Conservation (phyloP, 108 stramenopile species). For the Stephanodiscus minutulus region DNA sequence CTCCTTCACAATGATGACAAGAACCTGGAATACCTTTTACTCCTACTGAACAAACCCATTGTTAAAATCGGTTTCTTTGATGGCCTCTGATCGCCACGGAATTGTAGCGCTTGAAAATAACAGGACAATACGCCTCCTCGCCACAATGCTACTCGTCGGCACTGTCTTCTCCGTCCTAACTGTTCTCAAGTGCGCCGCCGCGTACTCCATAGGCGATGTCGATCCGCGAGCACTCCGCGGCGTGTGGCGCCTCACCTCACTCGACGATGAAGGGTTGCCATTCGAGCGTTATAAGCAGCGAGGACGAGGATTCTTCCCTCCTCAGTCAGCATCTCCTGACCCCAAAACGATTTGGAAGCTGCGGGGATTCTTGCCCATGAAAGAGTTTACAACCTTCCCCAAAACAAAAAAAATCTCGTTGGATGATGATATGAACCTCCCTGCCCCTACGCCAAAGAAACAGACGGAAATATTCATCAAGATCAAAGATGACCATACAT, state of each 20-base stretch:
- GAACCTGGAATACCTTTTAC: too few species aligned
- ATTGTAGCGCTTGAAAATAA: too few species aligned
- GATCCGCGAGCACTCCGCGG: conserved; percentile 72
- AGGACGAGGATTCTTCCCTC: conserved; percentile 27
- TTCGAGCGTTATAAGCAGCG: conserved; percentile 27
- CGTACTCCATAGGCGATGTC: conserved; percentile 58
- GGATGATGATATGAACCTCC: conserved; percentile 1
- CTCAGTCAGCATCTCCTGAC: conserved; percentile 16
- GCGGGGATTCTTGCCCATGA: conserved; percentile 53
- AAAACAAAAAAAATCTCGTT: conserved; percentile 23
- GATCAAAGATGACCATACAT: conserved; percentile 78
- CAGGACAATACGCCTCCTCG: background rate
- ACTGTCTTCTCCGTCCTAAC: background rate
- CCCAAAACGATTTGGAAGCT: conserved; percentile 30
- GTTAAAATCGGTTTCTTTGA: background rate
- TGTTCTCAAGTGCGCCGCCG: background rate
- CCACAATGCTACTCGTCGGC: background rate
- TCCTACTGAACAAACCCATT: background rate
- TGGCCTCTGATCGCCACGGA: background rate
- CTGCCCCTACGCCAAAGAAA: conserved; percentile 17
- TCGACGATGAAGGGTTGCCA: conserved; percentile 44
- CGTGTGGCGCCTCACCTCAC: conserved; percentile 63
- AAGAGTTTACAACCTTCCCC: conserved; percentile 85
- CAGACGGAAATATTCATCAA: conserved; percentile 73
- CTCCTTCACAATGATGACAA: too few species aligned